Evolutionary conservation across 306 rosid genomes (phyloP).

Genomic region (Geum urbanum): DNA sequence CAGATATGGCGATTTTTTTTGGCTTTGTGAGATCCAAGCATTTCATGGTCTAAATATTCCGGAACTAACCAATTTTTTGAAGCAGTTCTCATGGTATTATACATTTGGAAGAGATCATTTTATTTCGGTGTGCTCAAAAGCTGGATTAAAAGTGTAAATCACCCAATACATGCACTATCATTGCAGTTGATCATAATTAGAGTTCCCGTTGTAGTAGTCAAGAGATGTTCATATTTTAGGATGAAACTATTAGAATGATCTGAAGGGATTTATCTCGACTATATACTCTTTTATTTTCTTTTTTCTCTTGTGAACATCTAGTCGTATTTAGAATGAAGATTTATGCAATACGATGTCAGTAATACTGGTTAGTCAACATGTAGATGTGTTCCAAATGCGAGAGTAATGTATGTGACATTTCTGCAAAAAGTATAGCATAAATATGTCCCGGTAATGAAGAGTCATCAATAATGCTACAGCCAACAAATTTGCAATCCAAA

Average conservation of each 20-base stretch:
- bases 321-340: not conserved
- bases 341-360: not conserved
- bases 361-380: too few species aligned
- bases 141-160: not conserved
- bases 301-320: too few species aligned
- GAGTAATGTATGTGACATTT: too few species aligned
- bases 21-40: constrained; percentile 11
- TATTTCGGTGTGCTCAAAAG: not conserved
- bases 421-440: too few species aligned
- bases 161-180: not conserved
- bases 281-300: too few species aligned
- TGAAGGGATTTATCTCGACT: too few species aligned
- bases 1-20: not conserved
- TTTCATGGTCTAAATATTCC: constrained; percentile 10
- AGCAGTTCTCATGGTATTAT: constrained; percentile 1
- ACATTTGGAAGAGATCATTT: not conserved
- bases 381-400: too few species aligned
- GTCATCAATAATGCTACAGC: not conserved
- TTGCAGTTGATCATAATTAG: not conserved
- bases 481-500: not conserved
- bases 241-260: too few species aligned
- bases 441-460: too few species aligned
- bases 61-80: not conserved
- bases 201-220: not conserved
- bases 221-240: not conserved